A percentile compares a stretch with the other conserved stretches of the same genome.
Conservation (phyloP, 2,329 filamentous ascomycete genomes). For the Bipolaris gigantea region DNA sequence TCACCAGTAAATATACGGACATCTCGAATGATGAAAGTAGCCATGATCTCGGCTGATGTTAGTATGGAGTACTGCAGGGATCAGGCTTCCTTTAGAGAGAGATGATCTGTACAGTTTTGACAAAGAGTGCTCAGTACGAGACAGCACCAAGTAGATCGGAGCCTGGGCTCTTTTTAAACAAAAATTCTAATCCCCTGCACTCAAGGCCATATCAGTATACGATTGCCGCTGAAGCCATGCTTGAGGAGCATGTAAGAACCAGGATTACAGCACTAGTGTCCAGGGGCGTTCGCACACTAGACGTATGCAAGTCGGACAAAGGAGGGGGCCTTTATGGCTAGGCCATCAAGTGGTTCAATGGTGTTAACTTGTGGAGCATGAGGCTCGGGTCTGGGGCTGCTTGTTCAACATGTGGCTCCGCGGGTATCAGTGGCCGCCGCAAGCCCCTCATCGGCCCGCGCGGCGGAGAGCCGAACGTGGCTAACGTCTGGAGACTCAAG, state of each 20-base stretch:
- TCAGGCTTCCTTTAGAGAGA: not conserved
- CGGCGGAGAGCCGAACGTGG: constrained; percentile 14
- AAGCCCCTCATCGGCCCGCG: not conserved
- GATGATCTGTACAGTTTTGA: not conserved
- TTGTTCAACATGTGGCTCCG: not conserved
- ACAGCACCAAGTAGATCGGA: too few relatives aligned
- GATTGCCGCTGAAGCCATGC: not conserved
- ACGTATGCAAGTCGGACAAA: not conserved
- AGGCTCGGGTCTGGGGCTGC: not conserved
- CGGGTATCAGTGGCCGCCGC: not conserved
- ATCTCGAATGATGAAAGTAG: constrained; percentile 47
- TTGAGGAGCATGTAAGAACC: not conserved
- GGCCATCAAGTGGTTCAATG: too few relatives aligned
- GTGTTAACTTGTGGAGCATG: not conserved
- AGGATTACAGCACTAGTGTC: not conserved
- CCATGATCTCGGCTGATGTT: constrained; percentile 16
- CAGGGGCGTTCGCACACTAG: not conserved
- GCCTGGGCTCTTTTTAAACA: not conserved
- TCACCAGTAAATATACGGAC: constrained; percentile 55
- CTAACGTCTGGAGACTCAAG: not conserved
- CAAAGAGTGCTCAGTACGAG: too few relatives aligned
- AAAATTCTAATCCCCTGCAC: not conserved
- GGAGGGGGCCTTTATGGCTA: too few relatives aligned
- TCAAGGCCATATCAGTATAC: not conserved
- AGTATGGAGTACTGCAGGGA: too few relatives aligned